These are phyloP conservation scores for Gossypium thurberi DNA, from an alignment of 345 rosid genomes.

Conservation along the genomic window DNA sequence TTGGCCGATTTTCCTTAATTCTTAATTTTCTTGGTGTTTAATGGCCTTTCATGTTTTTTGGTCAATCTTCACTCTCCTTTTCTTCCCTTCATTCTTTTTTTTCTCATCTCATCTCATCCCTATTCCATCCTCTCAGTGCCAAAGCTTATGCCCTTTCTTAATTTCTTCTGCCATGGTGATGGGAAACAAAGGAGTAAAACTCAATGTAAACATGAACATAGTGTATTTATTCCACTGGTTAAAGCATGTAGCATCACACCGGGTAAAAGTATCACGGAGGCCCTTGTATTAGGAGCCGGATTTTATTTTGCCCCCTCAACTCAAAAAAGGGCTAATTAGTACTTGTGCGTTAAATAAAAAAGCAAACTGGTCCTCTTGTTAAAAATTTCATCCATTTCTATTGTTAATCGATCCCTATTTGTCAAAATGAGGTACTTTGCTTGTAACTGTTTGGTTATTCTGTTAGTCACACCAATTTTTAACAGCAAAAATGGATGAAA, in stretches of 20 bases:
- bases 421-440: no score
- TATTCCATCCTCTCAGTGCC: neutral
- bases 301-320: no score
- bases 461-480: no score
- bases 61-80: neutral
- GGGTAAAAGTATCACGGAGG: no score
- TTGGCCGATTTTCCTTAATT: neutral
- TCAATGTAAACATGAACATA: neutral
- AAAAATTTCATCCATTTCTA: no score
- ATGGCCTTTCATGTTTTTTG: neutral
- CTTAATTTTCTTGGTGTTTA: neutral
- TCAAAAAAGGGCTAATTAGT: no score
- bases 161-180: constrained; percentile 1
- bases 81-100: neutral
- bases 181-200: neutral
- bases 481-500: no score
- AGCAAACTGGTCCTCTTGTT: no score
- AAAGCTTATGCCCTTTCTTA: neutral
- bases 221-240: constrained; percentile 1
- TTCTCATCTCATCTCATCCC: neutral
- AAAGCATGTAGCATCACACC: neutral
- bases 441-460: no score
- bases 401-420: no score
- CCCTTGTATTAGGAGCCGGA: no score
- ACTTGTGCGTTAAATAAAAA: no score